Evolutionary conservation across 1,284 basidiomycete genomes (phyloP).

Genomic region (Rhodofomes roseus): DNA sequence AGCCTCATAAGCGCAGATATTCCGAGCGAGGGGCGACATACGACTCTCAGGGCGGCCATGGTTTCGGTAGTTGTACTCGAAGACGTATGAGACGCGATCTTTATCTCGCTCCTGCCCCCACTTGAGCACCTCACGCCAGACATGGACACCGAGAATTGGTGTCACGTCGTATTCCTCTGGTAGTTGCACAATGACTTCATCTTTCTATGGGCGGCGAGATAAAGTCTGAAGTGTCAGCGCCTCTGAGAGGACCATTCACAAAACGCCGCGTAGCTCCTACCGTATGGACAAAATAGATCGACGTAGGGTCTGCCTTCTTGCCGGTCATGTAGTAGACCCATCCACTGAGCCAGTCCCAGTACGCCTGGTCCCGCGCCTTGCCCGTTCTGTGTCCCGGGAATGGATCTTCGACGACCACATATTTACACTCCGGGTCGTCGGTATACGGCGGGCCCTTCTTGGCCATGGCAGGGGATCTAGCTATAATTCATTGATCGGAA

Average conservation of each 20-base stretch:
- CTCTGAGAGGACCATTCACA: background rate
- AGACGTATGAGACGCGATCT: constrained; percentile 23
- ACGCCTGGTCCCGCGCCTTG: constrained; percentile 15
- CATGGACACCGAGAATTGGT: constrained; percentile 25
- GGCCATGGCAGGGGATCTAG: constrained; percentile 2
- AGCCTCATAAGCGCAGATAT: background rate
- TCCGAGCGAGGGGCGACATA: constrained; percentile 10
- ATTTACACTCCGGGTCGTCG: constrained; percentile 27
- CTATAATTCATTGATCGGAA: background rate
- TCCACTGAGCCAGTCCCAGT: constrained; percentile 20
- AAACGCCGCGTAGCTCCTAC: constrained; percentile 14
- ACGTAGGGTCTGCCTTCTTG: constrained; percentile 14
- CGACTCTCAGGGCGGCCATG: constrained; percentile 26
- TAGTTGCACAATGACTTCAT: constrained; percentile 26
- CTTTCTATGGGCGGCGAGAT: constrained; percentile 13
- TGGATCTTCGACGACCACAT: constrained; percentile 27
- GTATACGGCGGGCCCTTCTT: constrained; percentile 27
- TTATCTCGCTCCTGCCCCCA: constrained; percentile 8
- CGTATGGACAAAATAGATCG: constrained; percentile 22
- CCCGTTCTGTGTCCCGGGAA: constrained; percentile 23
- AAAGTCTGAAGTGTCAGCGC: background rate
- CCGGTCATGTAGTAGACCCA: constrained; percentile 27
- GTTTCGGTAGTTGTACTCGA: constrained; percentile 27
- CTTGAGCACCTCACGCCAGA: constrained; percentile 20
- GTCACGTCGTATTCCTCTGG: constrained; percentile 20